A percentile compares a stretch with the other conserved stretches of the same genome.
phyloP scores from a whole-genome alignment of 805 yeast genomes.

The Metschnikowia vanudenii region DNA sequence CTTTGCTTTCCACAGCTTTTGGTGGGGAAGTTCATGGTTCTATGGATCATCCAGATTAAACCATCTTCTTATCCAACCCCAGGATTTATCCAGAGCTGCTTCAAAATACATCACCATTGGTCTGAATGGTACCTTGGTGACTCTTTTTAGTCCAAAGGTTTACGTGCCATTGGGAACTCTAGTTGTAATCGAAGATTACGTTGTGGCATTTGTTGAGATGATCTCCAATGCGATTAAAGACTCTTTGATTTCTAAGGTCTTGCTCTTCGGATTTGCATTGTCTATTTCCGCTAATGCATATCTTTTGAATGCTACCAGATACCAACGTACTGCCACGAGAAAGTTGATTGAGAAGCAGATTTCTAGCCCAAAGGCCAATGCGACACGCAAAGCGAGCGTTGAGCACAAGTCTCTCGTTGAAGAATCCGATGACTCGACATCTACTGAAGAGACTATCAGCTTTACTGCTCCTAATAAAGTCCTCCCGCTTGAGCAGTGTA shows the following conservation, averaged over 20 bases:
- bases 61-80: constrained; percentile 17
- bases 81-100: constrained; percentile 38
- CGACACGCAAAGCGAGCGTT: constrained; percentile 5
- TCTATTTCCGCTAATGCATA: constrained; percentile 82
- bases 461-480: constrained; percentile 22
- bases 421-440: constrained; percentile 19
- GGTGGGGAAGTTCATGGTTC: constrained; percentile 70
- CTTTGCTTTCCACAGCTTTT: constrained; percentile 62
- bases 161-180: constrained; percentile 57
- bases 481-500: constrained; percentile 63
- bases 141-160: constrained; percentile 55
- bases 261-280: constrained; percentile 68
- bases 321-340: constrained; percentile 49
- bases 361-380: constrained; percentile 24
- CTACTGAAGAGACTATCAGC: constrained; percentile 26
- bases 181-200: constrained; percentile 60
- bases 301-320: constrained; percentile 80
- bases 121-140: constrained; percentile 51
- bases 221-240: constrained; percentile 74
- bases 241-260: constrained; percentile 71
- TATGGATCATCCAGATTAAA: constrained; percentile 27
- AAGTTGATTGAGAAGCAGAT: constrained; percentile 41
- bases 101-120: constrained; percentile 47
- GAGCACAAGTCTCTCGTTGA: constrained; percentile 3
- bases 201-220: constrained; percentile 49